Base-by-base conservation (phyloP, 2,329 filamentous ascomycete species). In the Basipetospora sp. region DNA sequence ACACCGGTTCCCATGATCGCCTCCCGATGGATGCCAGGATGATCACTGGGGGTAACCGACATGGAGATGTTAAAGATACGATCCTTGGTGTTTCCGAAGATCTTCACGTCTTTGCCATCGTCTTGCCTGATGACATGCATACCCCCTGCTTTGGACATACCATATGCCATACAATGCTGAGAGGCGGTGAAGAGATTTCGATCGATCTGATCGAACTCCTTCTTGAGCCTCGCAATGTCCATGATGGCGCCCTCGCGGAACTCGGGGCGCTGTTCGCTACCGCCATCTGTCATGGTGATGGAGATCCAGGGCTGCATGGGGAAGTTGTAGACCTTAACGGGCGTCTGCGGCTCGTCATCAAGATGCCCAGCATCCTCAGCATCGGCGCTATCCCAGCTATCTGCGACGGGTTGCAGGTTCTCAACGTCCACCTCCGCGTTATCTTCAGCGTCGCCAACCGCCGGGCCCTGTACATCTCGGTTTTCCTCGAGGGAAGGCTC, bases 151-250 rank as follows among this genome's bases (percentile, higher is more conserved):
- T 93, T 94, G 31, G 83, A 83, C 65, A 94, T 83, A 31, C 85
- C 86, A 51, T 96, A 98, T 5, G 84, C 79, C 58, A 98, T 96
- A 61, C 90, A 94, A 42, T 80, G 80, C 52, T 84, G 78, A 18
- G 85, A 88, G 14, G 88, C 87, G 4, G 87, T 81, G 35, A 88
- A 88, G 22, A 98, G 70, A 44, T 87, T 92, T 46, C 92, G 82
- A 53, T 98, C 90, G 44, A 94, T 79, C 60, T 96, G 90, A 52
- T 98, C 90, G 50, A 96, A 96, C 4, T 94, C 86, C 62, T 96
- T 96, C 69, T 94, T 94, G 45, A 96, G 69, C 41, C 86, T 76
- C 36, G 90, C 88, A 53, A 98, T 90, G 48, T 94, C 85, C 66
- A 94, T 82, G 49, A 94, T 77, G 31, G 79, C 72, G 46, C 88